Evolutionary conservation across 2,329 filamentous ascomycete genomes (phyloP), one percentile per base, ranked within the genome.

Genomic region (Fusarium cyanostomum): DNA sequence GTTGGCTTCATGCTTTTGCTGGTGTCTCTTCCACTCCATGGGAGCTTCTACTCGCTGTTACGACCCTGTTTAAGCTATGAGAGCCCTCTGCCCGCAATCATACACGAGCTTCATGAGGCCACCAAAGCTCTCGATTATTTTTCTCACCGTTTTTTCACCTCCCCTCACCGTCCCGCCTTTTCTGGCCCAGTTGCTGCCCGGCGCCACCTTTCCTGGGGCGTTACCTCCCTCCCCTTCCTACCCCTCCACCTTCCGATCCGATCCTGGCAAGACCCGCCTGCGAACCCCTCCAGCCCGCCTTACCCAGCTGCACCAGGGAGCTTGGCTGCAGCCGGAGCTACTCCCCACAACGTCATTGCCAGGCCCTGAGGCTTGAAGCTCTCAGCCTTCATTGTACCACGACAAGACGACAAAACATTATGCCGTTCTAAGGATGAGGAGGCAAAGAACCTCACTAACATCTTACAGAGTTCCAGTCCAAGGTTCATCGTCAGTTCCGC

Each of bases 401-500:
- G 43, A 15, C 18, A 31, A 34, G 12, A 26, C 44, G 46, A 45
- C 11, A 35, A 28, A 42, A 21, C 31, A 31, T 15, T 11, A 35
- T 16, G 13, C 45, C 27, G 39, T 16, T 38, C 8, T 1, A 30
- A 16, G 7, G 35, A 42, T 16, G 26, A 9, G 26, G 42, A 15
- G 18, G 7, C 7, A 9, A 55, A 13, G 10, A 44, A 37, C 34
- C 48, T 56, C 18, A 35, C 34, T 41, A 18, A 10, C 18, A 30
- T n/a, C 21, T 16, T 21, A 10, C 13, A 96, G 92, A 97, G 81
- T 84, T 88, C 67, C 87, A 85, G 72, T 96, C 92, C 71, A 90
- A 91, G 75, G 90, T 93, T 73, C 94, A 97, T 78, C 87, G 90
- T 64, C 91, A 96, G 75, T 97, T 97, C 81, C 91, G 94, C 71